Evolutionary conservation across 192 early-diverging fungal species (phyloP), one percentile per base, ranked within the genome.

Genomic region (Umbelopsis vinacea): DNA sequence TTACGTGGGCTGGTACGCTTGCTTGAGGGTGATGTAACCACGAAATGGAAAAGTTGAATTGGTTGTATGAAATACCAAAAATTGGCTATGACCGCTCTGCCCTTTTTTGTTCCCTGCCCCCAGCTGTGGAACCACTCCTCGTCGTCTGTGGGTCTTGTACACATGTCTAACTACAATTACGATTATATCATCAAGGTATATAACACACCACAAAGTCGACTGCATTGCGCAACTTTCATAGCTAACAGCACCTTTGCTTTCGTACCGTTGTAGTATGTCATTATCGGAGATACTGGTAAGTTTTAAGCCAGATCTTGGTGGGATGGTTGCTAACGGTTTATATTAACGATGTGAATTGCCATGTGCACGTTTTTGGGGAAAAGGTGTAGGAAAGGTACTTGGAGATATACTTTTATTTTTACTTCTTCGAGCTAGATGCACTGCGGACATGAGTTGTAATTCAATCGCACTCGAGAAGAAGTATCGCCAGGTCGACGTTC

Each of bases 211-310:
- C n/a, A 19, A n/a, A n/a, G 38, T 19, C 47, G 19, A 43, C 38
- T 43, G 29, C 15, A 46, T 10, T 33, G 12, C 22, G 15, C 48
- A 45, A 24, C 40, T 60, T 70, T 4, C 23, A 55, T 29, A 46
- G n/a, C 23, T n/a, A 23, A 52, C 37, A 55, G 26, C 5, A 55
- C 21, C 35, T 19, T 37, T 0, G 12, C 12, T 29, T 35, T 66
- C n/a, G 37, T 2, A 76, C 52, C 85, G 66, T 81, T 67, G 77
- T 79, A 94, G 87, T 94, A 92, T 75, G 92, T 94, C 68, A 94
- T 94, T 71, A 92, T 94, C 57, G 92, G 92, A 54, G 92, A 94
- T 83, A 91, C 92, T 37, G 87, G 87, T 88, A 84, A 76, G 69
- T 12, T 29, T 29, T 7, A 47, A 63, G 52, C 38, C 54, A 12